Evolutionary conservation across 495 filamentous ascomycete species (phyloP).

Genomic region (Penicillium alfredii): DNA sequence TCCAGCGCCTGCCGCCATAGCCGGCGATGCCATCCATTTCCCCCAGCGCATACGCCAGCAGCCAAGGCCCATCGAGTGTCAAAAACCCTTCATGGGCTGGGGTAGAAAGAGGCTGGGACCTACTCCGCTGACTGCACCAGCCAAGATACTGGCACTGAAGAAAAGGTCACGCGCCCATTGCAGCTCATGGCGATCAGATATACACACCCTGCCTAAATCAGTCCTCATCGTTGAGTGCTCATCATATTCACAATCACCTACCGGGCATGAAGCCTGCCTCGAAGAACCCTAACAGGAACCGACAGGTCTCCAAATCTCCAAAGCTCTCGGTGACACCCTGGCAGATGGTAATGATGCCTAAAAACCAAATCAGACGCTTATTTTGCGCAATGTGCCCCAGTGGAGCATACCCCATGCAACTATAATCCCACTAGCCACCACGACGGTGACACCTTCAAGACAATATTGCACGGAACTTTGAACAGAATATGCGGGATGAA

Average conservation of each 20-base stretch:
- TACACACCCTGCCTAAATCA: constrained; percentile 24
- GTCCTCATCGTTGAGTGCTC: not conserved
- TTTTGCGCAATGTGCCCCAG: not conserved
- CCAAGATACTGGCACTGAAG: constrained; percentile 51
- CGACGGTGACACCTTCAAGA: constrained; percentile 59
- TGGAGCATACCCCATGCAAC: constrained; percentile 44
- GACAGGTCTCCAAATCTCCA: constrained; percentile 45
- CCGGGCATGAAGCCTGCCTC: constrained; percentile 56
- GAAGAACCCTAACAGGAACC: constrained; percentile 52
- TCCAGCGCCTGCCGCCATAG: constrained; percentile 52
- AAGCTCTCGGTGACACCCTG: constrained; percentile 52
- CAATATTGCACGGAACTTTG: constrained; percentile 60
- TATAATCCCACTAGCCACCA: constrained; percentile 52
- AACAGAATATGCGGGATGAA: constrained; percentile 62
- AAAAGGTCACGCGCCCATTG: constrained; percentile 54
- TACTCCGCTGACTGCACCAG: constrained; percentile 56
- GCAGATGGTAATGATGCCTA: constrained; percentile 47
- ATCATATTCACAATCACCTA: constrained; percentile 11
- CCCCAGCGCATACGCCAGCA: constrained; percentile 55
- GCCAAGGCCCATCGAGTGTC: constrained; percentile 14
- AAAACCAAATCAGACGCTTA: not conserved
- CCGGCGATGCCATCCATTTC: constrained; percentile 50
- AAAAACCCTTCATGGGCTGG: no score
- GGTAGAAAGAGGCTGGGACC: no score
- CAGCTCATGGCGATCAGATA: constrained; percentile 56